These are phyloP conservation scores for Diaporthe citri DNA, from an alignment of 2,329 filamentous ascomycete species.

Conservation along the genomic window DNA sequence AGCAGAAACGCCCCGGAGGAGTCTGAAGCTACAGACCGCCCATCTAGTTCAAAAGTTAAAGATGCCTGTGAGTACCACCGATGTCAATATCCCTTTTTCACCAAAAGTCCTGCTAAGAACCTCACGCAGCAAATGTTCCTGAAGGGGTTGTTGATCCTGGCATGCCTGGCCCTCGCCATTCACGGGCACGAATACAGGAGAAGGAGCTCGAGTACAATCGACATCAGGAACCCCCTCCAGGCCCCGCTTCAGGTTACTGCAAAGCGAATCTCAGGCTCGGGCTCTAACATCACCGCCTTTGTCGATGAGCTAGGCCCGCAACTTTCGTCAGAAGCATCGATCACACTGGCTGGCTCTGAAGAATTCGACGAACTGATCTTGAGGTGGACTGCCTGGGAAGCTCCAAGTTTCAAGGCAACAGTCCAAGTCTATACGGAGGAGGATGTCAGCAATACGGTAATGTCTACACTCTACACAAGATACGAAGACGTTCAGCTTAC, in stretches of 20 bases:
- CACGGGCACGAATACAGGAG: not conserved
- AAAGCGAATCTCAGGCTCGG: not conserved
- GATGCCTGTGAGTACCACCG: not conserved
- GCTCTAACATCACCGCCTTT: not conserved
- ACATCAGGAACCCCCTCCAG: not conserved
- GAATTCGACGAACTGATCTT: not conserved
- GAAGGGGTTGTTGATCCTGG: not conserved
- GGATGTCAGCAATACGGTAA: slow-evolving; percentile 19
- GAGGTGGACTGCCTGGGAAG: slow-evolving; percentile 22
- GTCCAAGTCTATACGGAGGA: slow-evolving; percentile 12
- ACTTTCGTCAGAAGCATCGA: slow-evolving; percentile 11
- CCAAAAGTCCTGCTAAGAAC: not conserved
- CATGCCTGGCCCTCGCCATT: not conserved
- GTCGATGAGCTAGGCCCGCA: not conserved
- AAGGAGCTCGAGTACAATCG: not conserved
- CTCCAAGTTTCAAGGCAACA: not conserved
- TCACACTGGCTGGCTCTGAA: not conserved
- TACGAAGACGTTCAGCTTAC: not conserved
- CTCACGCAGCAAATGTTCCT: not conserved
- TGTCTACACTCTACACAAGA: no score
- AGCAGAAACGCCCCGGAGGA: not conserved
- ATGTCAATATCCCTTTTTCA: not conserved
- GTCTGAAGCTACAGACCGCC: not conserved
- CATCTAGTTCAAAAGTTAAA: not conserved
- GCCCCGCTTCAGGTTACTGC: not conserved